Base-by-base conservation (phyloP, 495 filamentous ascomycete species). In the Lasiosphaeria hispida region DNA sequence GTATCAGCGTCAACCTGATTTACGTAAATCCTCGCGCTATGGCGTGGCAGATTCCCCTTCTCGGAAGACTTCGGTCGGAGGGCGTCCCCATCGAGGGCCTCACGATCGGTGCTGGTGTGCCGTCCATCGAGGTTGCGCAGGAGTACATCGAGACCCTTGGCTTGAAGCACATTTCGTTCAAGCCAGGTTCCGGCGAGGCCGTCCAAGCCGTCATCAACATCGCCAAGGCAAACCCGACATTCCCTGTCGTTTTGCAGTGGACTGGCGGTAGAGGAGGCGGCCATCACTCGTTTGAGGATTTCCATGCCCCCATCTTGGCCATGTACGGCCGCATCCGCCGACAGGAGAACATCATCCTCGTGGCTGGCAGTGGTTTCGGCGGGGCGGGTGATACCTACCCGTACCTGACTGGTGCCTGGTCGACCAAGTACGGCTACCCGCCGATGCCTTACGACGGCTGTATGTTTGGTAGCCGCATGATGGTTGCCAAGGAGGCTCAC, bases 11-110 rank as follows among this genome's bases (percentile, higher is more conserved):
- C 64, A 98, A 98, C 69, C 70, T 98, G 55, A 98, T 98, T 68
- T 98, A 98, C 65, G 94, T 97, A 67, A 95, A 92, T 68, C 94
- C 94, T 13, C 84, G 89, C 52, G 92, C 93, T 35, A 98, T 98
- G 93, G 88, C 78, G 30, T 98, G 94, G 94, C 94, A 98, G 72
- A 96, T 97, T 47, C 92, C 94, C 44, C 77, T 98, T 30, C 85
- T 98, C 59, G 89, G 84, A 47, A 85, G 88, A 57, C 80, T 98
- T 40, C 84, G 93, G 44, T 81, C 89, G 11, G 90, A 96, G 54
- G 94, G 94, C 61, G 85, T 95, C 36, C 94, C 94, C 4, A 90
- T 98, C 57, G 91, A 97, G 64, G 94, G 94, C 65, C 79, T 98
- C 38, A 94, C 92, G 10, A 96, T 97, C 58, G 92, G 92, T 59